Conservation (phyloP, 139 green algal genomes). For the Spirogloea muscicola region DNA sequence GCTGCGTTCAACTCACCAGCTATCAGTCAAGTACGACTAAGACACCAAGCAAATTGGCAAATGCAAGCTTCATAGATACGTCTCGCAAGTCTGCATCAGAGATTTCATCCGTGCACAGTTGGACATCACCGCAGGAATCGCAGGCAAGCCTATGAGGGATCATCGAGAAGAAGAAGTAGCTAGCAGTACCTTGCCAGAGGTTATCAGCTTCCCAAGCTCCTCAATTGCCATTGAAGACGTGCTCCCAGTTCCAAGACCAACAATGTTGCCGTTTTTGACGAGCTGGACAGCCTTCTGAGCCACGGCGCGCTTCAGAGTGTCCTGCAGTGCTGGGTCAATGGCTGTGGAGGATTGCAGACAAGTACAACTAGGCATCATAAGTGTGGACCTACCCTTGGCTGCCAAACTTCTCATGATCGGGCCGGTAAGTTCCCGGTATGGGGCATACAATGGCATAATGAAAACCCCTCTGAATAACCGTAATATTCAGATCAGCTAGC, state of each 20-base stretch:
- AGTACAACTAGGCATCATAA: no score
- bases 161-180: no score
- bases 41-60: no score
- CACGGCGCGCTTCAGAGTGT: conserved; percentile 11
- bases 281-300: conserved; percentile 18
- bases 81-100: no score
- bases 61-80: neutral
- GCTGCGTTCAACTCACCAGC: no score
- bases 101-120: neutral
- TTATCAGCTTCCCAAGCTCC: conserved; percentile 24
- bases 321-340: conserved; percentile 24
- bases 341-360: conserved; percentile 9
- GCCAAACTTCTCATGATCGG: no score
- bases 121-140: neutral
- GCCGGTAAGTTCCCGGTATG: no score
- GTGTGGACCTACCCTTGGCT: no score
- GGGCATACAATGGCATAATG: no score
- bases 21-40: no score
- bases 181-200: conserved; percentile 5
- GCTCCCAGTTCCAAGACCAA: conserved; percentile 28
- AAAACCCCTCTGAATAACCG: no score
- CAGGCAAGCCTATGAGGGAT: neutral
- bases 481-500: no score
- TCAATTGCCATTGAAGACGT: conserved; percentile 22
- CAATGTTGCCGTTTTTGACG: conserved; percentile 17